Base-by-base conservation (phyloP, 805 yeast genomes). In the Lachancea waltii region DNA sequence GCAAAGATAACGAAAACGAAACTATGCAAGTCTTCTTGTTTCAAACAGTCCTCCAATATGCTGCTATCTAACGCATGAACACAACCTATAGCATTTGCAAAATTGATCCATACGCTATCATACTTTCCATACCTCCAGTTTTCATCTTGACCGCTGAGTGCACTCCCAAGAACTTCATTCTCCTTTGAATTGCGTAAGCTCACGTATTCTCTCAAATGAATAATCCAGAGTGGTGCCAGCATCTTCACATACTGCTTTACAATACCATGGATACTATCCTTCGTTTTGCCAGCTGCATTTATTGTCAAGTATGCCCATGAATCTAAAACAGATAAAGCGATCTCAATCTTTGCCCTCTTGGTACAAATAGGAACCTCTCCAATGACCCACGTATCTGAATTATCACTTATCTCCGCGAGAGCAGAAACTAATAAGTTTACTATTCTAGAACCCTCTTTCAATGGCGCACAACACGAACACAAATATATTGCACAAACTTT, bases 1-100 rank as follows among this genome's bases (percentile, higher is more conserved):
- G 95, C 84, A 62, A 82, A 84, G 27, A 89, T 58, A 21, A 87
- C 80, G 53, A 85, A 83, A 59, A 83, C 79, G 48, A 87, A 83
- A 44, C 75, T 76, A 4, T 72, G 67, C 1, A 75, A 64, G 44
- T 80, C 87, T 8, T 71, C 77, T 13, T 42, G 22, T 4, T 68
- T 71, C 31, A 85, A 56, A 24, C 75, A 66, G 2, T 66, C 62
- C 5, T 64, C 56, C 14, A 82, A 65, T 9, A 68, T 54, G 0
- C 59, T 48, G 2, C 69, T 63, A 44, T 80, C 69, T 15, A 64
- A 66, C 28, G 77, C 77, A 28, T 82, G 65, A 27, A 83, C 66
- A 7, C 77, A 65, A 10, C 92, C 80, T 45, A 87, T 67, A 0
- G 85, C 95, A 35, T 81, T 81, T 7, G 83, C 77, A 44, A 86